A percentile compares a stretch with the other conserved stretches of the same genome.
phyloP scores from a whole-genome alignment of 73 alveolate species.

The Effrenium voratum region DNA sequence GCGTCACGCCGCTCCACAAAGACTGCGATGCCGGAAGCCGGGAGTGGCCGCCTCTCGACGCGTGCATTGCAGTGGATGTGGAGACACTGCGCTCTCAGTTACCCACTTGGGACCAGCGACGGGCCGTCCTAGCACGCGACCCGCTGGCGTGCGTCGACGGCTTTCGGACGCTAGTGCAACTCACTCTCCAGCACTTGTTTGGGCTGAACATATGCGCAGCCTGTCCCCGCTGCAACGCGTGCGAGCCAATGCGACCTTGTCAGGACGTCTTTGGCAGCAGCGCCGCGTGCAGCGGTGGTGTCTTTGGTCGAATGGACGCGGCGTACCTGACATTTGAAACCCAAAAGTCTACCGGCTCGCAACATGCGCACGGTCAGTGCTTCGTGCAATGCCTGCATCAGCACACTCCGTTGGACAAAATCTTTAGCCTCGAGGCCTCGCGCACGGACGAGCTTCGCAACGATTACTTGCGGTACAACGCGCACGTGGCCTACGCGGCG shows the following conservation, averaged over 20 bases:
- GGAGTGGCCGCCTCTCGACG: background rate
- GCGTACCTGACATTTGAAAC: background rate
- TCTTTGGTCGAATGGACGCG: background rate
- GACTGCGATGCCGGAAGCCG: background rate
- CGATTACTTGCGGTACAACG: background rate
- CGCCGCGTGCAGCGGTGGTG: background rate
- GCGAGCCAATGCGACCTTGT: background rate
- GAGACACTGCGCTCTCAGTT: background rate
- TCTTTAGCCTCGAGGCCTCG: background rate
- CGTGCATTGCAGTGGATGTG: background rate
- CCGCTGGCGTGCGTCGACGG: conserved; percentile 27
- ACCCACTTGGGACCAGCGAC: background rate
- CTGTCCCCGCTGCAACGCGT: background rate
- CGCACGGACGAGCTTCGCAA: background rate
- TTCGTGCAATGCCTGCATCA: background rate
- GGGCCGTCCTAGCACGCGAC: background rate
- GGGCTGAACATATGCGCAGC: background rate
- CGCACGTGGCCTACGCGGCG: background rate
- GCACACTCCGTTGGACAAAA: no score
- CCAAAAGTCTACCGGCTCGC: background rate
- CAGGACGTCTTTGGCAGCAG: background rate
- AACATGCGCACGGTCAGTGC: background rate
- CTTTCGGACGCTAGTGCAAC: background rate
- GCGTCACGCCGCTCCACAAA: background rate
- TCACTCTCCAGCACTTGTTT: background rate